Evolutionary conservation across 805 yeast genomes (phyloP).

Genomic region (Naumovozyma baii): DNA sequence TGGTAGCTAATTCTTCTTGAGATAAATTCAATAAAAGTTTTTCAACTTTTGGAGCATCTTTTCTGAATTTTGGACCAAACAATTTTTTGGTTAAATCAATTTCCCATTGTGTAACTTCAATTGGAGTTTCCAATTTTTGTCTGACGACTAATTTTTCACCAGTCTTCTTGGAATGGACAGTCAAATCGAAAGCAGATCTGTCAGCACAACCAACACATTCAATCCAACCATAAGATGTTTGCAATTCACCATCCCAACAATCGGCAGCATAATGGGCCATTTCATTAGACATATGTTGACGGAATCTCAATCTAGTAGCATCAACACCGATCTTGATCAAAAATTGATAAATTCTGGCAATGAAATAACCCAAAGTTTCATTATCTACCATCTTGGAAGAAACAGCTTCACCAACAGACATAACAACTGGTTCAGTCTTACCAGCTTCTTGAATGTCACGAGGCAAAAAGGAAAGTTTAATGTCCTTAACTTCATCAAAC

Average conservation of each 20-base stretch:
- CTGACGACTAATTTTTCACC: constrained; percentile 92
- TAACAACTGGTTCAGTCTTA: constrained; percentile 51
- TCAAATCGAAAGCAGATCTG: constrained; percentile 93
- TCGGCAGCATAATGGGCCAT: constrained; percentile 99
- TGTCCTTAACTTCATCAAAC: constrained; percentile 65
- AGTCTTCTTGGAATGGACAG: constrained; percentile 91
- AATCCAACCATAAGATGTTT: constrained; percentile 96
- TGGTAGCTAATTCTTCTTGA: constrained; percentile 74
- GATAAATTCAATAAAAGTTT: constrained; percentile 64
- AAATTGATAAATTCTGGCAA: constrained; percentile 85
- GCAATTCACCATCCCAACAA: constrained; percentile 99
- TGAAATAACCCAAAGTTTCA: constrained; percentile 92
- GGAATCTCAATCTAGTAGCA: constrained; percentile 73
- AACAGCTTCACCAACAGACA: constrained; percentile 87
- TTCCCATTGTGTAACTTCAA: constrained; percentile 73
- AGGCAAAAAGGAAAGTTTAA: constrained; percentile 71
- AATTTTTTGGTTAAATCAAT: constrained; percentile 86
- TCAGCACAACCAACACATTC: constrained; percentile 99
- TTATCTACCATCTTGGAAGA: constrained; percentile 81
- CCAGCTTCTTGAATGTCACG: constrained; percentile 85
- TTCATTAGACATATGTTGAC: constrained; percentile 97
- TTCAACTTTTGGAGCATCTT: constrained; percentile 90
- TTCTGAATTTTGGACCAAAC: constrained; percentile 96
- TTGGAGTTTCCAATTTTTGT: constrained; percentile 77
- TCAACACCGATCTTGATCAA: constrained; percentile 86